Evolutionary conservation across 192 early-diverging fungal species (phyloP), one percentile per base, ranked within the genome.

Genomic region (Entophlyctis helioformis): DNA sequence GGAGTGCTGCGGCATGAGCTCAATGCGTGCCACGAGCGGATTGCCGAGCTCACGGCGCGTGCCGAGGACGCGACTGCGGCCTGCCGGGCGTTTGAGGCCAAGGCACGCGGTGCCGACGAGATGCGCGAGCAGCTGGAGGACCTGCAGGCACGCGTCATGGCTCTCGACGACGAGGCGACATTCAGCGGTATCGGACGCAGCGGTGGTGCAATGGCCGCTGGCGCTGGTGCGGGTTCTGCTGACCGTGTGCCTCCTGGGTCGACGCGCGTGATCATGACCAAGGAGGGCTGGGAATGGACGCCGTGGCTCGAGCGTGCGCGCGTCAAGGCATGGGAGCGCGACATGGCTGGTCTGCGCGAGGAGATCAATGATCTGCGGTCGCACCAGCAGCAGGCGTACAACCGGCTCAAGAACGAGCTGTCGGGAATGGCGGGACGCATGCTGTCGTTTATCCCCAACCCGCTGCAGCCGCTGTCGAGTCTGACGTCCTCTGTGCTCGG

Each of bases 311-410:
- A 62, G 36, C 40, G 53, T 1, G 53, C 57, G n/a, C 28, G 44
- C 24, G 29, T 12, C 24, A 59, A 58, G 34, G 37, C 23, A 3
- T 67, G 60, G 60, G 60, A 67, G n/a, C 24, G 57, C 11, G 57
- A 67, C 38, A 36, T 67, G 22, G 22, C 37, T 24, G 65, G 65
- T 10, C 31, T 67, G 15, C 54, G 34, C 27, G 26, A 51, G 7
- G 65, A 67, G 56, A 60, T 67, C 6, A 39, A 42, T 46, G 22
- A n/a, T n/a, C n/a, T n/a, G n/a, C n/a, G n/a, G n/a, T n/a, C n/a
- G n/a, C n/a, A n/a, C n/a, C n/a, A n/a, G n/a, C n/a, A n/a, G n/a
- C n/a, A n/a, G n/a, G n/a, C n/a, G n/a, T n/a, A n/a, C n/a, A n/a
- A n/a, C n/a, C n/a, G n/a, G n/a, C n/a, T n/a, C n/a, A n/a, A n/a